Conservation (phyloP, 2,329 filamentous ascomycete genomes). For the Bisporella sp. region DNA sequence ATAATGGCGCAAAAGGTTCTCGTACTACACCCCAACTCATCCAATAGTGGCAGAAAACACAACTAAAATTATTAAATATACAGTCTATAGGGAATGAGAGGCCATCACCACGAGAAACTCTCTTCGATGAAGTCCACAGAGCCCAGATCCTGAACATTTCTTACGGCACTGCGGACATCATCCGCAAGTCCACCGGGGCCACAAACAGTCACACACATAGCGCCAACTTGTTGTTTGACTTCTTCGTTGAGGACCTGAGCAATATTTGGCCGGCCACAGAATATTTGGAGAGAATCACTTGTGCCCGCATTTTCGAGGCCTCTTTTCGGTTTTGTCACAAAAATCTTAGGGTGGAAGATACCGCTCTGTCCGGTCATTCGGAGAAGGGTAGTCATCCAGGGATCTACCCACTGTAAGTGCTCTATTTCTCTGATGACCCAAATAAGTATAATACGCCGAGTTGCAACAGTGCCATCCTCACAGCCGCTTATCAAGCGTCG, state of each 20-base stretch:
- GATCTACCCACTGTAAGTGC: conserved; percentile 86
- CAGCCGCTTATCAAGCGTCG: conserved; percentile 67
- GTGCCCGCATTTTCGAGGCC: conserved; percentile 69
- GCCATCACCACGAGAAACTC: conserved; percentile 55
- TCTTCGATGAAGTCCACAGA: conserved; percentile 74
- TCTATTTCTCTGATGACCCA: conserved; percentile 91
- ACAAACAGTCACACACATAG: conserved; percentile 81
- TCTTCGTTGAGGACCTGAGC: conserved; percentile 74
- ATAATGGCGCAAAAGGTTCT: no score
- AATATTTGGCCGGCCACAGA: conserved; percentile 81
- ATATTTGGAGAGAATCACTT: conserved; percentile 81
- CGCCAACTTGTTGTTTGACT: conserved; percentile 73
- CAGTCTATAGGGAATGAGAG: no score
- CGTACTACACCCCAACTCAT: no score
- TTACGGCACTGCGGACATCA: conserved; percentile 64
- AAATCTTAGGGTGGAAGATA: conserved; percentile 78
- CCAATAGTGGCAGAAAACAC: no score
- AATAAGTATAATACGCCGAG: conserved; percentile 73
- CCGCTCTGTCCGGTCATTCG: conserved; percentile 75
- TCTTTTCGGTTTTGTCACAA: conserved; percentile 81
- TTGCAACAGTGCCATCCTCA: conserved; percentile 66
- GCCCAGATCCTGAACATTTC: conserved; percentile 51
- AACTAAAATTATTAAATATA: no score
- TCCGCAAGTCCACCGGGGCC: conserved; percentile 70
- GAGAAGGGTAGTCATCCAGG: conserved; percentile 72